Percentiles rank a stretch among this genome's conserved stretches.
Evolutionary conservation across 2,329 filamentous ascomycete species (phyloP).

Genomic region (Neurospora sp.): DNA sequence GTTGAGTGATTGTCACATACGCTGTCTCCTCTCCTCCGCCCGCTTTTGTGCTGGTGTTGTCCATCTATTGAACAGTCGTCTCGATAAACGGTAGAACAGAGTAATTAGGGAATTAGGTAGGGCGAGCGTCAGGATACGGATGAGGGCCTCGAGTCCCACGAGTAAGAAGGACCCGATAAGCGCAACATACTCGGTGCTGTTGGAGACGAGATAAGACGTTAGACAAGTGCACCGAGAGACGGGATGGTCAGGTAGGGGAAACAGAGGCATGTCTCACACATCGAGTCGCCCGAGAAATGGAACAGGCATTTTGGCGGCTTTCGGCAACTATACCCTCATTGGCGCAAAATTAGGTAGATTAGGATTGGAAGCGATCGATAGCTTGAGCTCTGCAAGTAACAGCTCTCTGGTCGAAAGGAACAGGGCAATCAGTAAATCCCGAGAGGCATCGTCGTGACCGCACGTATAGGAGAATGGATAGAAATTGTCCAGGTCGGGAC

Average conservation of each 20-base stretch:
- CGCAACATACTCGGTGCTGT: constrained; percentile 75
- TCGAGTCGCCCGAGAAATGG: constrained; percentile 43
- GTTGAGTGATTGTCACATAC: constrained; percentile 25
- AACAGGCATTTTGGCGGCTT: constrained; percentile 33
- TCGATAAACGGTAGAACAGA: constrained; percentile 74
- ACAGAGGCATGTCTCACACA: constrained; percentile 29
- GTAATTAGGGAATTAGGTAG: constrained; percentile 77
- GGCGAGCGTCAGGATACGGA: constrained; percentile 78
- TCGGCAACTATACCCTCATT: constrained; percentile 8
- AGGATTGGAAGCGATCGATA: not conserved
- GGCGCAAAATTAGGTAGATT: not conserved
- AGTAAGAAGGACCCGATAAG: constrained; percentile 76
- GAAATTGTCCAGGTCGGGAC: not conserved
- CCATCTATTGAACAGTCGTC: constrained; percentile 70
- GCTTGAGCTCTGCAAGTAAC: not conserved
- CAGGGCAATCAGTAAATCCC: not conserved
- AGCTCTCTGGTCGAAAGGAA: not conserved
- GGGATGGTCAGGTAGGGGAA: not conserved
- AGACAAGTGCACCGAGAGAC: not conserved
- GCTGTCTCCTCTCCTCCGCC: constrained; percentile 57
- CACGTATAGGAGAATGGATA: not conserved
- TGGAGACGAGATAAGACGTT: not conserved
- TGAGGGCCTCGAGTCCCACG: constrained; percentile 69
- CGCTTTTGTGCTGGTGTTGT: constrained; percentile 60
- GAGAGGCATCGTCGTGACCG: not conserved